Conservation (phyloP, 2,329 filamentous ascomycete species). For the Biscogniauxia sp. region DNA sequence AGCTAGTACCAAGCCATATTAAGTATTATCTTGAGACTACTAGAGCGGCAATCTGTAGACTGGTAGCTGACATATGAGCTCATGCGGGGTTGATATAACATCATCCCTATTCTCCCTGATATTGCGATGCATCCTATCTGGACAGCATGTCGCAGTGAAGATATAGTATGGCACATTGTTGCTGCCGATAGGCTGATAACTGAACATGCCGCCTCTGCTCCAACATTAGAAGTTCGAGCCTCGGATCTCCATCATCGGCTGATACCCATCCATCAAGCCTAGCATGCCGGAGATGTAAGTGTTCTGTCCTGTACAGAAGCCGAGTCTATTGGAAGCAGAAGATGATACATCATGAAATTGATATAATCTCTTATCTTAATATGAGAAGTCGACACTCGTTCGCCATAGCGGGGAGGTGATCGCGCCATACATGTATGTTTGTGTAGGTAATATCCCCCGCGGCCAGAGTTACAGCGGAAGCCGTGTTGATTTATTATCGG, state of each 20-base stretch:
- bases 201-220: not conserved
- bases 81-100: slow-evolving; percentile 6
- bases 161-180: not conserved
- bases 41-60: not conserved
- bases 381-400: not conserved
- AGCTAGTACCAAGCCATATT: not conserved
- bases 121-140: not conserved
- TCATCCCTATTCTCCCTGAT: not conserved
- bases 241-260: not conserved
- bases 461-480: not conserved
- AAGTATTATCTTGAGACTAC: not conserved
- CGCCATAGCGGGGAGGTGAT: slow-evolving; percentile 1
- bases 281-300: not conserved
- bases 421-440: not conserved
- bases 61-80: not conserved
- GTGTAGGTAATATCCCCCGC: not conserved
- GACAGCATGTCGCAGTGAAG: not conserved
- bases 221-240: not conserved
- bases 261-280: not conserved
- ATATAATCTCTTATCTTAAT: not conserved
- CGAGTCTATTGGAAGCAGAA: not conserved
- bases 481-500: not conserved
- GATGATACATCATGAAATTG: not conserved
- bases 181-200: not conserved
- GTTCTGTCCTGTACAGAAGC: not conserved